Conservation (phyloP, 148 eudicot species). For the Rhododendron mucronatum region DNA sequence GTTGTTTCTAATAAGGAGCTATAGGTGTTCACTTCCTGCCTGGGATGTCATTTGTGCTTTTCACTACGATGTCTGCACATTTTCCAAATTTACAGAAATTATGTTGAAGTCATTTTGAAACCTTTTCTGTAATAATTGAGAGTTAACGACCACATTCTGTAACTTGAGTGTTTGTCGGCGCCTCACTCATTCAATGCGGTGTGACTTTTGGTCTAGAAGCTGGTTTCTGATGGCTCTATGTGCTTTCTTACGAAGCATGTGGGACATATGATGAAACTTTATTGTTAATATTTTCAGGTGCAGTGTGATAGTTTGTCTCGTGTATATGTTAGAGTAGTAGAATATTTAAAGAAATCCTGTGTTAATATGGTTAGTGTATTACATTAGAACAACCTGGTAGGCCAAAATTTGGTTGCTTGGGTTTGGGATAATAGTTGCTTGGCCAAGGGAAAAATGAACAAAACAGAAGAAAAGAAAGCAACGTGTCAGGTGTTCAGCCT, state of each 20-base stretch:
- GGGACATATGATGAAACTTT: not conserved
- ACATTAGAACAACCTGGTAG: not conserved
- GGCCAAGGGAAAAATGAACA: not conserved
- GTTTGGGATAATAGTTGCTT: not conserved
- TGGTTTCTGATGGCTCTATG: not conserved
- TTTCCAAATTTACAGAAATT: not conserved
- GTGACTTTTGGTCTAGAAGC: not conserved
- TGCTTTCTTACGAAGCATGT: not conserved
- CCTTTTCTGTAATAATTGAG: not conserved
- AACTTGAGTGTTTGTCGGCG: not conserved
- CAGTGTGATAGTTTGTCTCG: not conserved
- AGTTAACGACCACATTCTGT: not conserved
- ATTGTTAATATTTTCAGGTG: not conserved
- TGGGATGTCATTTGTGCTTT: not conserved
- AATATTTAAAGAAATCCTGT: not conserved
- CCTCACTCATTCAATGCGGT: not conserved
- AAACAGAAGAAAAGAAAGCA: not conserved
- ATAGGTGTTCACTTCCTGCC: not conserved
- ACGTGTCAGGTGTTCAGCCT: not conserved
- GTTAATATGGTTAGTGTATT: not conserved
- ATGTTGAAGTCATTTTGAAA: not conserved
- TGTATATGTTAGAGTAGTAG: not conserved
- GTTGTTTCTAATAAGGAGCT: not conserved
- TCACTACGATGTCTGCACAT: not conserved
- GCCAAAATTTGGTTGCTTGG: slow-evolving; percentile 3